These are phyloP conservation scores for Aspergillus spinulosporus DNA, from an alignment of 2,329 filamentous ascomycete genomes.

Conservation along the genomic window DNA sequence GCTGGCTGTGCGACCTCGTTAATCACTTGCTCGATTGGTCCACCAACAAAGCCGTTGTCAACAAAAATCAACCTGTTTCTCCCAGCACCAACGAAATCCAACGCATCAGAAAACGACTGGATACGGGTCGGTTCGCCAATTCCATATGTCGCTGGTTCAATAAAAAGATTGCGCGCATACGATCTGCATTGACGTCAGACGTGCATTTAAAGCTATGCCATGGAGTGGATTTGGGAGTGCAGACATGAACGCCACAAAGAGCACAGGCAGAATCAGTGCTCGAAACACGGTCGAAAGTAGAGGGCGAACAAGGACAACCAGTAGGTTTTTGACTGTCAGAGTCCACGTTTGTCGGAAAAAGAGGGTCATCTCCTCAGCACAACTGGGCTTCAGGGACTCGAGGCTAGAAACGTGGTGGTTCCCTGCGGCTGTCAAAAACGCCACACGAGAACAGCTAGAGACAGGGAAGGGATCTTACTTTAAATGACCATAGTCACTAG, in stretches of 20 bases:
- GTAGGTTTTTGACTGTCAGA: constrained; percentile 58
- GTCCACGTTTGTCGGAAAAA: constrained; percentile 57
- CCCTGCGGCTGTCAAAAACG: background rate
- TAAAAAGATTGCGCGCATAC: constrained; percentile 80
- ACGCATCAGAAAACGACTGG: constrained; percentile 63
- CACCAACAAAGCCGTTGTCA: constrained; percentile 68
- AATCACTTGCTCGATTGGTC: constrained; percentile 72
- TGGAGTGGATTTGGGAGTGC: constrained; percentile 14
- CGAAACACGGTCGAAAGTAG: constrained; percentile 56
- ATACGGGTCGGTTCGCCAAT: constrained; percentile 65
- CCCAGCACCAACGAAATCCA: constrained; percentile 58
- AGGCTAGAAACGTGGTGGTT: background rate
- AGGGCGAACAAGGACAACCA: constrained; percentile 55
- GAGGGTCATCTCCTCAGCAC: constrained; percentile 28
- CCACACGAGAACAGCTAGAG: background rate
- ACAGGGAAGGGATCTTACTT: background rate
- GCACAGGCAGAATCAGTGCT: constrained; percentile 58
- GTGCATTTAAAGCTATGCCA: background rate
- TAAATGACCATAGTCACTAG: constrained; percentile 4
- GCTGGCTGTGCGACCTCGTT: constrained; percentile 61
- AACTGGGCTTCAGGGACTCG: background rate
- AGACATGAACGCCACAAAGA: constrained; percentile 52
- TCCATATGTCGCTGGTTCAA: constrained; percentile 73
- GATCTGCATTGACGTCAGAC: constrained; percentile 37
- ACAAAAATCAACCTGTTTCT: constrained; percentile 74